Evolutionary conservation across 2,329 filamentous ascomycete species (phyloP).

Genomic region (Diaporthe humulicola): DNA sequence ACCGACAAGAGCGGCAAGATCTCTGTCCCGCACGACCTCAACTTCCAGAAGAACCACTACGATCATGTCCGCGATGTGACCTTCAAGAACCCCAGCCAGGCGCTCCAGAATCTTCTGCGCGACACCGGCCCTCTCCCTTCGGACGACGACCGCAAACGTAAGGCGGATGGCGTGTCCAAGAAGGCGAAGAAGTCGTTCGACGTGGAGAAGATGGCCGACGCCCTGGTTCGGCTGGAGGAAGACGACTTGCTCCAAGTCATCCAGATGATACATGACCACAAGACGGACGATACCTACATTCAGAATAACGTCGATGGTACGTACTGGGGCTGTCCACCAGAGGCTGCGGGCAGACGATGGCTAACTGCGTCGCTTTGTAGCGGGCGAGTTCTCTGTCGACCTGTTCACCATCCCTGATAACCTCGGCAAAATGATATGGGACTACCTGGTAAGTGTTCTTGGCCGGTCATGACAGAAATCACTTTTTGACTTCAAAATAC

Average conservation of each 20-base stretch:
- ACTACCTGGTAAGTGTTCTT: conserved; percentile 72
- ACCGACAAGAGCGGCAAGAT: conserved; percentile 89
- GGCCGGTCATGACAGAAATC: too few relatives aligned
- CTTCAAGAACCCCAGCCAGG: conserved; percentile 94
- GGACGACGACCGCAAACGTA: conserved; percentile 76
- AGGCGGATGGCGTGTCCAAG: conserved; percentile 76
- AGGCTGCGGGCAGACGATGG: not conserved
- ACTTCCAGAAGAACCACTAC: conserved; percentile 86
- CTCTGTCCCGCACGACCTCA: conserved; percentile 87
- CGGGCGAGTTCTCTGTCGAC: conserved; percentile 98
- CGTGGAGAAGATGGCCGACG: conserved; percentile 97
- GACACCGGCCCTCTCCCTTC: conserved; percentile 89
- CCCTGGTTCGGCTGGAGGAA: conserved; percentile 88
- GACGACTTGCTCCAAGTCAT: conserved; percentile 96
- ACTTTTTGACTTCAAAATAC: not conserved
- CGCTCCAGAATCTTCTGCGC: conserved; percentile 82
- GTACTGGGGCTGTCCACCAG: conserved; percentile 51
- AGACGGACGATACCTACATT: conserved; percentile 92
- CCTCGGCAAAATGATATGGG: conserved; percentile 95
- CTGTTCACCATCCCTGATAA: conserved; percentile 95
- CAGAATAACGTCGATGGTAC: conserved; percentile 96
- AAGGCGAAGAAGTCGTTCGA: conserved; percentile 83
- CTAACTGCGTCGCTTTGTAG: conserved; percentile 55
- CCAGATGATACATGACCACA: conserved; percentile 98
- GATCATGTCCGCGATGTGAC: conserved; percentile 84